phyloP scores from a whole-genome alignment of 345 rosid genomes.

The Passiflora organensis region DNA sequence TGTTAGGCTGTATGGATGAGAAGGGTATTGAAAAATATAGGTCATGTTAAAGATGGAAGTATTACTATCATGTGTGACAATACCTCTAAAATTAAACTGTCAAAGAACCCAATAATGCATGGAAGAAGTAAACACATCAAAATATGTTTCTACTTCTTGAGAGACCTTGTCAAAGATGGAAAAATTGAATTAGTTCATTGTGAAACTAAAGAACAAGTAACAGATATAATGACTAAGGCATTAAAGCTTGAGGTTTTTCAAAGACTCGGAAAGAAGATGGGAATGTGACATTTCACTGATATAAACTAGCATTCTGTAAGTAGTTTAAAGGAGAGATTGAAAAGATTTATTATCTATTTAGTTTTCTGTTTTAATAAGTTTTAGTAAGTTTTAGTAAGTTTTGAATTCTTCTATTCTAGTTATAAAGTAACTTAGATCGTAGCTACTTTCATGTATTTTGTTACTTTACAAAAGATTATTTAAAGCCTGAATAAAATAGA shows the following conservation, averaged over 20 bases:
- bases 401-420: background rate
- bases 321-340: background rate
- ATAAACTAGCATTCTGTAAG: background rate
- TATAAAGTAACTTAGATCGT: background rate
- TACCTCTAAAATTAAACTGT: too few relatives aligned
- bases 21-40: too few relatives aligned
- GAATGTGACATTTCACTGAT: background rate
- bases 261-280: background rate
- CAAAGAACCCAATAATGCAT: too few relatives aligned
- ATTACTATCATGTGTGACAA: too few relatives aligned
- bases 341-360: background rate
- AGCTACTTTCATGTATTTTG: background rate
- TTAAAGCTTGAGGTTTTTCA: background rate
- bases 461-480: background rate
- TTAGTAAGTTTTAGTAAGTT: background rate
- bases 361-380: background rate
- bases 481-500: conserved; percentile 19
- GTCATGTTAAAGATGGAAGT: too few relatives aligned
- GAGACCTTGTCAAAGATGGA: background rate
- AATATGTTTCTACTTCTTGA: background rate
- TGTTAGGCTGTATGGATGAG: too few relatives aligned
- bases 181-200: background rate
- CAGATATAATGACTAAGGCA: background rate
- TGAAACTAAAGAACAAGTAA: background rate
- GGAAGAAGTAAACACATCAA: too few relatives aligned